phyloP scores from a whole-genome alignment of 371 early-diverging fungal genomes.

The Mortierella sp. region DNA sequence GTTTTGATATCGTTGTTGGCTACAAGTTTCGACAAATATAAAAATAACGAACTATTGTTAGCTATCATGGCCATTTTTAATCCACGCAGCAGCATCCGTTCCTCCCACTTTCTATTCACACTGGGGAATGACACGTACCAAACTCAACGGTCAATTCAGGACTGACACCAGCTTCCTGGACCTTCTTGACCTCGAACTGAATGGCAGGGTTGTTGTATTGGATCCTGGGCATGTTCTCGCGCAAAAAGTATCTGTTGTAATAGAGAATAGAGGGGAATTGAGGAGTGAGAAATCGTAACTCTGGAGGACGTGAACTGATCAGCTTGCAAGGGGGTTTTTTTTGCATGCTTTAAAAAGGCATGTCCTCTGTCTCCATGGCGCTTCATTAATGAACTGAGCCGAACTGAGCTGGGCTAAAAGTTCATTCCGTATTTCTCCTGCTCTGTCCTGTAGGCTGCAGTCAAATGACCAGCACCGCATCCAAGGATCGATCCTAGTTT shows the following conservation, averaged over 20 bases:
- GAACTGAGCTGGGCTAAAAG: too few relatives aligned
- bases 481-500: neutral
- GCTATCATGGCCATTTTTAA: neutral
- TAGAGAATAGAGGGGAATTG: neutral
- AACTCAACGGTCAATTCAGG: slow-evolving; percentile 71
- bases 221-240: slow-evolving; percentile 71
- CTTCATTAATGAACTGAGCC: too few relatives aligned
- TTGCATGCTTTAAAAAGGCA: too few relatives aligned
- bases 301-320: neutral
- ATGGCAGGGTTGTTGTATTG: slow-evolving; percentile 73
- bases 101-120: neutral
- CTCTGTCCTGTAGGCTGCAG: too few relatives aligned
- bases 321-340: neutral
- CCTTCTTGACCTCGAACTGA: slow-evolving; percentile 65
- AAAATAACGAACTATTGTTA: neutral
- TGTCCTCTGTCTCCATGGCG: neutral
- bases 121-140: slow-evolving; percentile 54
- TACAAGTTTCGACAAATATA: slow-evolving; percentile 8
- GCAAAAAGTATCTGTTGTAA: slow-evolving; percentile 67
- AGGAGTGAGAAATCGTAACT: neutral
- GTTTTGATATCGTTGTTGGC: slow-evolving; percentile 61
- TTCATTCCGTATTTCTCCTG: neutral
- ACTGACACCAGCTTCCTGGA: slow-evolving; percentile 60
- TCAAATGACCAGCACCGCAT: too few relatives aligned
- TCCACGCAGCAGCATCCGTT: neutral